Evolutionary conservation across 495 filamentous ascomycete genomes (phyloP).

Genomic region (Aspergillus campestris): DNA sequence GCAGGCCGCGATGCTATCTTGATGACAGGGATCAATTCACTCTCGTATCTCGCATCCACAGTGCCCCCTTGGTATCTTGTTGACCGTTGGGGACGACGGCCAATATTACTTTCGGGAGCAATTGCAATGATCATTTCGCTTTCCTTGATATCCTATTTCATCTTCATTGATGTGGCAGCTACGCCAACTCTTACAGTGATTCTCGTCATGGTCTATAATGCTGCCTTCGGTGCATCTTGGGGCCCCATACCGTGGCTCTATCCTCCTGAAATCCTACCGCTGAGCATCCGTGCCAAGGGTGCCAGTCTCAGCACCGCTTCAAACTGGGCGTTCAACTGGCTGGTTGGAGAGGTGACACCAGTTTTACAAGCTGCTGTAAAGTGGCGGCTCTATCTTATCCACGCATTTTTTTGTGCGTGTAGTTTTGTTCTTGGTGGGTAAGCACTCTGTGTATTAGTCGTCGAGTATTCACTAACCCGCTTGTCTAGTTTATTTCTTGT

Average conservation of each 20-base stretch:
- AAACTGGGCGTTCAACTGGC: conserved; percentile 98
- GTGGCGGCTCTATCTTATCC: conserved; percentile 89
- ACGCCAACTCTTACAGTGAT: conserved; percentile 83
- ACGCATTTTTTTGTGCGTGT: conserved; percentile 94
- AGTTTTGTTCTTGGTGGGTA: conserved; percentile 92
- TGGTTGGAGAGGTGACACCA: conserved; percentile 91
- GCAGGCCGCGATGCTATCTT: conserved; percentile 78
- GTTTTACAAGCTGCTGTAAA: conserved; percentile 82
- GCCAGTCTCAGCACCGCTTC: conserved; percentile 92
- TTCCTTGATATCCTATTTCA: conserved; percentile 91
- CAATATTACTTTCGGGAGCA: conserved; percentile 85
- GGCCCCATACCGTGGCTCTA: conserved; percentile 98
- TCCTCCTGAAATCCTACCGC: conserved; percentile 90
- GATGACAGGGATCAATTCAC: conserved; percentile 95
- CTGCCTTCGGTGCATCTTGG: conserved; percentile 98
- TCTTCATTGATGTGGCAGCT: conserved; percentile 68
- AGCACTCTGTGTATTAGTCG: not conserved
- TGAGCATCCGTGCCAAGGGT: conserved; percentile 96
- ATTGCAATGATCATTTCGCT: conserved; percentile 85
- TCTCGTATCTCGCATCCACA: conserved; percentile 84
- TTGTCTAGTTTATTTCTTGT: conserved; percentile 85
- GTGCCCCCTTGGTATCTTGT: conserved; percentile 97
- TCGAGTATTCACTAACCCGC: conserved; percentile 12
- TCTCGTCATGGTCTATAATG: conserved; percentile 97
- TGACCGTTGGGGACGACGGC: conserved; percentile 82